Evolutionary conservation across 805 yeast genomes (phyloP).

Genomic region (Sugiyamaella mastotermitis): DNA sequence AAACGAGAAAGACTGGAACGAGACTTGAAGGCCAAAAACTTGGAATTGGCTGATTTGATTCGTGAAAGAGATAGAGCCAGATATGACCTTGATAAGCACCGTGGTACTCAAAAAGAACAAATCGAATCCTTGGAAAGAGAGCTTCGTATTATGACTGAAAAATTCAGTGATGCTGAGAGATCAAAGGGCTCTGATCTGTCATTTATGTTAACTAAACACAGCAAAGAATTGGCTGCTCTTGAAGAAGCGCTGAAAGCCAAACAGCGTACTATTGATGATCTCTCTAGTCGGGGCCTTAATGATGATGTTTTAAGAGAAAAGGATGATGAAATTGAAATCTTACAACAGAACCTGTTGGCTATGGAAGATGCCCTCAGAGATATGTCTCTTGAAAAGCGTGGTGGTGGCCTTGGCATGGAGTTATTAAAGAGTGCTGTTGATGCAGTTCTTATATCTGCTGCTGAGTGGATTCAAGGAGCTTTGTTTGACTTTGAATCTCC

Average conservation of each 20-base stretch:
- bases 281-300: constrained; percentile 25
- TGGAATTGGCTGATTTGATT: constrained; percentile 82
- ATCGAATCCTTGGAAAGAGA: constrained; percentile 61
- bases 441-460: constrained; percentile 61
- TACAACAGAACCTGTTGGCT: constrained; percentile 53
- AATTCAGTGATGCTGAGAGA: constrained; percentile 54
- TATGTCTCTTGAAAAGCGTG: constrained; percentile 35
- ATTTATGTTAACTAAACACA: constrained; percentile 54
- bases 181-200: constrained; percentile 59
- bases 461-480: constrained; percentile 67
- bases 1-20: constrained; percentile 76
- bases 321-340: constrained; percentile 72
- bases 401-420: constrained; percentile 44
- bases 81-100: constrained; percentile 66
- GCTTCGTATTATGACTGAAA: constrained; percentile 52
- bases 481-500: constrained; percentile 67
- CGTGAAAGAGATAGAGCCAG: constrained; percentile 87
- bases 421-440: constrained; percentile 56
- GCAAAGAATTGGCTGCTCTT: constrained; percentile 52
- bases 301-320: constrained; percentile 49
- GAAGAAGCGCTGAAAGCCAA: constrained; percentile 33
- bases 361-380: constrained; percentile 67
- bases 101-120: constrained; percentile 59
- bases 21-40: constrained; percentile 77
- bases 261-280: constrained; percentile 28